Evolutionary conservation across 768 basidiomycete genomes (phyloP).

Genomic region (Pluteus cervinus): DNA sequence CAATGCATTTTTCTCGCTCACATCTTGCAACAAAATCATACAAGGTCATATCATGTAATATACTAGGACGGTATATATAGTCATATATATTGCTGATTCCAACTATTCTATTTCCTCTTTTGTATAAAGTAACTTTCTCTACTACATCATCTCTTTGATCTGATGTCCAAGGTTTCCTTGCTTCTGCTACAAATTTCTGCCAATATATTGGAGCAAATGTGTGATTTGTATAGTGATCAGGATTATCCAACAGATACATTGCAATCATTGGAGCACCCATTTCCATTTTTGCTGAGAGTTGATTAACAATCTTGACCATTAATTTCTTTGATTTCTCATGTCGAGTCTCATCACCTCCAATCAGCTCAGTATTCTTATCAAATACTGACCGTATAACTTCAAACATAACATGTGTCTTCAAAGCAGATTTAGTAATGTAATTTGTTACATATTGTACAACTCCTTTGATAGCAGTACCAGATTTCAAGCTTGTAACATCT

Average conservation of each 20-base stretch:
- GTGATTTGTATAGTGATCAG: conserved; percentile 26
- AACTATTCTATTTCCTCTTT: conserved; percentile 11
- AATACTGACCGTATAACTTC: neutral
- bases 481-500: conserved; percentile 23
- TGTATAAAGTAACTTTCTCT: conserved; percentile 16
- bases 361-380: conserved; percentile 12
- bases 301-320: conserved; percentile 21
- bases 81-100: conserved; percentile 15
- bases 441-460: conserved; percentile 28
- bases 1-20: conserved; percentile 6
- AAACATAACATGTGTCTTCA: conserved; percentile 22
- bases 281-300: conserved; percentile 20
- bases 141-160: conserved; percentile 4
- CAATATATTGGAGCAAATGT: conserved; percentile 22
- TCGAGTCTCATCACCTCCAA: conserved; percentile 3
- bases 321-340: conserved; percentile 10
- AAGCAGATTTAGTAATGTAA: conserved; percentile 26
- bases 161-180: conserved; percentile 1
- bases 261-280: conserved; percentile 26
- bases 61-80: conserved; percentile 15
- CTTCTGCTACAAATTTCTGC: conserved; percentile 15
- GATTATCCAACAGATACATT: conserved; percentile 19
- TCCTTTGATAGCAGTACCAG: conserved; percentile 27
- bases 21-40: conserved; percentile 21
- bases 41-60: conserved; percentile 14